Evolutionary conservation across 148 eudicot species (phyloP).

Genomic region (Cornus controversa): DNA sequence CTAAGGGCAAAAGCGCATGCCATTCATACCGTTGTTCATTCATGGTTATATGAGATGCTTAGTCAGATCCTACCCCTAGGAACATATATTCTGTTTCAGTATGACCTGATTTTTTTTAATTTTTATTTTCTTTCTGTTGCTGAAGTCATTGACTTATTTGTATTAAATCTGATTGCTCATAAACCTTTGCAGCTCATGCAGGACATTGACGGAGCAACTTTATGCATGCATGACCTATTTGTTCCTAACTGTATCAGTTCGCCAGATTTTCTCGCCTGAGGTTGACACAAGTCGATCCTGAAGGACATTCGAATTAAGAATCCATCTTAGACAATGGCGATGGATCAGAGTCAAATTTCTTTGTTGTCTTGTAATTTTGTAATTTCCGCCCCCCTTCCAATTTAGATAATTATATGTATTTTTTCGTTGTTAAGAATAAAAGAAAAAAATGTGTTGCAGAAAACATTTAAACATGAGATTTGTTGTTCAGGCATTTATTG

Average conservation of each 20-base stretch:
- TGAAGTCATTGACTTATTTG: not conserved
- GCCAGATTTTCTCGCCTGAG: not conserved
- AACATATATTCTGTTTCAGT: too few species aligned
- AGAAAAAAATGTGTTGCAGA: constrained; percentile 12
- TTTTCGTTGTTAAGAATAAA: constrained; percentile 14
- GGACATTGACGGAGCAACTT: constrained; percentile 1
- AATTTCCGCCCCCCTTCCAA: not conserved
- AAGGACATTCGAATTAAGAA: not conserved
- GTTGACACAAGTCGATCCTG: not conserved
- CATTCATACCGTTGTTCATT: not conserved
- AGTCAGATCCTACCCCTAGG: not conserved
- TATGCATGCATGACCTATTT: not conserved
- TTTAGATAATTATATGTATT: constrained; percentile 31
- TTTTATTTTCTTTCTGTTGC: not conserved
- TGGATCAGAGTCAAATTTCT: not conserved
- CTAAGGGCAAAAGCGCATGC: too few species aligned
- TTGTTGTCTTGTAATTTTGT: constrained; percentile 2
- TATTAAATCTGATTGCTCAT: not conserved
- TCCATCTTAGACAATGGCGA: not conserved
- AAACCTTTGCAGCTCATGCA: not conserved
- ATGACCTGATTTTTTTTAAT: not conserved
- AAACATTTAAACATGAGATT: not conserved
- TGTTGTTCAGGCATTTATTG: not conserved
- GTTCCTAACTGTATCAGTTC: not conserved
- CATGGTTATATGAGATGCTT: too few species aligned